Evolutionary conservation across 2,329 filamentous ascomycete species (phyloP), one percentile per base, ranked within the genome.

Genomic region (Zalaria sp.): DNA sequence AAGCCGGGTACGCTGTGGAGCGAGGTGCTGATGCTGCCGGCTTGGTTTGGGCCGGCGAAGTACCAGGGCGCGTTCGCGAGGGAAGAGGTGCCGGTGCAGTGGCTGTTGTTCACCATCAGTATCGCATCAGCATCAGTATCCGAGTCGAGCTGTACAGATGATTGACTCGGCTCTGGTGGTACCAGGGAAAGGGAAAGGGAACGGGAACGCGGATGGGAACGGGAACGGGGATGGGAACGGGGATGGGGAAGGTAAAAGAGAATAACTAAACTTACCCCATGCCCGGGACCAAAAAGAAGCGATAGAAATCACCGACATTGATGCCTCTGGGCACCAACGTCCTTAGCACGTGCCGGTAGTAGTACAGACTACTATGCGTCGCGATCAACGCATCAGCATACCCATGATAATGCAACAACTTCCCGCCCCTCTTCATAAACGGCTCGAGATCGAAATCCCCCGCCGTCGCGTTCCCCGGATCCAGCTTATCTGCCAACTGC

Each of bases 391-490:
- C 59, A 46, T 67, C 65, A 5, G 53, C 49, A 34, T 72, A 62
- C 8, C 69, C 63, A 34, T 72, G 64, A 45, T 63, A 66, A 18
- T 51, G 58, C 35, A 60, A 56, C 37, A 56, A 54, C 45, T 67
- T 67, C 5, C 64, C 64, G 25, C 64, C 64, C 28, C 54, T 54
- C 3, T 44, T 47, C 31, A 63, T 56, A 58, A 70, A 74, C 0
- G 59, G 53, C 0, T 62, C 61, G 3, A 75, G 52, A 47, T 73
- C 67, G 42, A 64, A 68, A 6, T 64, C 59, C 48, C 59, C 61
- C 1, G 70, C 71, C 3, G 65, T 67, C 5, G 69, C 65, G 40
- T 70, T 63, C 34, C 67, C 70, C 0, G 71, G 69, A 46, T 73
- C 51, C 10, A 59, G 35, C 3, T 42, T 27, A 38, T 66, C 61